Conservation (phyloP, 2,329 filamentous ascomycete species). For the Sporothrix phasma region DNA sequence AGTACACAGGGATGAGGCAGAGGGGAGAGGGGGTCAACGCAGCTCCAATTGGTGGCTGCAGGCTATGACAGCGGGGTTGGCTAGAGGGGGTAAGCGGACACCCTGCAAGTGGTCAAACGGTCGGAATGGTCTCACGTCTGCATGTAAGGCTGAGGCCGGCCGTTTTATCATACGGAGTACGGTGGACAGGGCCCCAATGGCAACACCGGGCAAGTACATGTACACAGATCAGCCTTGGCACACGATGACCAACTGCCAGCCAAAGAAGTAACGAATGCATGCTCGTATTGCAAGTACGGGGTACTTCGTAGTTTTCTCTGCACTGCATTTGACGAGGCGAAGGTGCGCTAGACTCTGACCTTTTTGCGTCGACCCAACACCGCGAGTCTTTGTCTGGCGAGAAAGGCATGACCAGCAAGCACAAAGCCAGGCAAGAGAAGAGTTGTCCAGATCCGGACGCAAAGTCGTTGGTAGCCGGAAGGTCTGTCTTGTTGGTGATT, state of each 20-base stretch:
- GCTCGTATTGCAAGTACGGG: no score
- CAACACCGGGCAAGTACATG: background rate
- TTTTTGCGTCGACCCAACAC: constrained; percentile 4
- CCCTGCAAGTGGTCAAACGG: constrained; percentile 7
- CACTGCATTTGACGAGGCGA: no score
- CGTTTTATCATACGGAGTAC: no score
- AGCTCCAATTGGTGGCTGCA: background rate
- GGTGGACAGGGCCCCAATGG: background rate
- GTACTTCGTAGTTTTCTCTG: background rate
- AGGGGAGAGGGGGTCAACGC: background rate
- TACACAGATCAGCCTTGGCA: no score
- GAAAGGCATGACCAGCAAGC: background rate
- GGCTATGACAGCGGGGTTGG: constrained; percentile 11
- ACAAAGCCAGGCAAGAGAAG: background rate
- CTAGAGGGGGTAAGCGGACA: constrained; percentile 2
- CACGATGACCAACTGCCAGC: no score
- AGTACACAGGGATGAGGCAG: background rate
- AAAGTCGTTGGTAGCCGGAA: background rate
- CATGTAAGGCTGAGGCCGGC: constrained; percentile 13
- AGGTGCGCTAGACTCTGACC: background rate
- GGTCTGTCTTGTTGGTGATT: background rate
- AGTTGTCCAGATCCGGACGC: background rate
- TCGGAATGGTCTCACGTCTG: constrained; percentile 5
- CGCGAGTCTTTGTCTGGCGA: constrained; percentile 1
- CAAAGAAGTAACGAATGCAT: no score